Base-by-base conservation (phyloP, 345 rosid genomes). In the Populus pruinosa region DNA sequence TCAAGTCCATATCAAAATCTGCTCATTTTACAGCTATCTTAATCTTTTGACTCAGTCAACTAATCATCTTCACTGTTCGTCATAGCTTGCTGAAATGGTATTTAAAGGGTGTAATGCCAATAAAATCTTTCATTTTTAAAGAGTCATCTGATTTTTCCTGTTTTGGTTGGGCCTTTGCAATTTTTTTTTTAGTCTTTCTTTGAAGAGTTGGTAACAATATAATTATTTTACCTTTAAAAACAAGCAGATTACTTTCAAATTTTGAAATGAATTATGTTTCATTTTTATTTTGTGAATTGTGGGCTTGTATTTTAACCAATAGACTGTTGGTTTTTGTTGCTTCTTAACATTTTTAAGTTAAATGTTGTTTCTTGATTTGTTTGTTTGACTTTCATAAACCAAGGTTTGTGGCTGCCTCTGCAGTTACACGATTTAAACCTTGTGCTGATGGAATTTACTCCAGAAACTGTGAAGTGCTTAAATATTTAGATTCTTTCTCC, bases 401-500 rank as follows among this genome's bases (percentile, higher is more conserved):
- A 21, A 44, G 38, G 36, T 65, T 47, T 6, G 36, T 14, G 36
- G 66, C 59, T 39, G 63, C 69, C 23, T 33, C 38, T 73, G 70
- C 23, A 21, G 21, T 13, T 25, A 55, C 29, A 65, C 9, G 27
- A 59, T 17, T 61, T 56, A 27, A 62, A 43, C 39, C 20, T 8
- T 16, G 49, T 21, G 17, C 59, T 59, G 66, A n/a, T 68, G 44
- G 59, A 68, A 61, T 75, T 49, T 43, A 36, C 39, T 25, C 27
- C 27, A 13, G 70, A 67, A 72, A 36, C 64, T 63, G 2, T 44
- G 17, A 29, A 69, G 33, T 12, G 41, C 73, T 50, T 67, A 29
- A 27, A 56, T 38, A 6, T 20, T 56, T 25, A 69, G 23, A 56
- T 79, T 77, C 61, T 25, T 78, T 80, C n/a, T 69, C 56, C 16